Base-by-base conservation (phyloP, 1,284 basidiomycete genomes). In the Inonotus hispidus region DNA sequence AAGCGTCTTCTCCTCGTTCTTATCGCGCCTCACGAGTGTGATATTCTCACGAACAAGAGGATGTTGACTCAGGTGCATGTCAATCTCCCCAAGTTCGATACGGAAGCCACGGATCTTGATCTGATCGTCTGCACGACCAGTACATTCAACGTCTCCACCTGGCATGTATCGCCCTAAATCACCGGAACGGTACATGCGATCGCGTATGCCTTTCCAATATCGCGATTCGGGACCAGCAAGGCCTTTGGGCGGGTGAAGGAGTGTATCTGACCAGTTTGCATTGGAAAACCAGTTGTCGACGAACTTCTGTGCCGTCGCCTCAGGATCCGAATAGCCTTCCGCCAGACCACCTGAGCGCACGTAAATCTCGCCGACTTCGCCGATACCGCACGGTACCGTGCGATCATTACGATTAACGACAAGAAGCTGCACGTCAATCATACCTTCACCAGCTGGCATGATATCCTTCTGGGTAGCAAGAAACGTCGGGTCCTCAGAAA, bases 21-120 rank as follows among this genome's bases (percentile, higher is more conserved):
- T 99, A 78, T 99, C 96, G 72, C 97, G 82, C 69, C 97, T 80
- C 27, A 99, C 95, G 53, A 99, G 82, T 1, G 97, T 99, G 57
- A 99, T 95, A 70, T 99, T 99, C 77, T 98, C 97, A 11, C 96
- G 82, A 2, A 99, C 88, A 21, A 94, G 83, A 5, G 93, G 91
- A 73, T 99, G 96, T 69, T 95, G 88, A 68, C 91, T 93, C 43
- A 99, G 84, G 75, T 98, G 89, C 0, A 93, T 98, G 73, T 99
- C 97, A 67, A 99, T 98, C 76, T 99, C 97, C 19, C 96, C 96
- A 5, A 99, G 83, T 75, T 99, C 97, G 71, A 99, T 99, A 38
- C 97, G 83, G 87, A 99, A 99, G 6, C 97, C 97, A 64, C 97
- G 92, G 73, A 99, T 99, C 79, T 99, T 99, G 77, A 99, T 93